phyloP scores from a whole-genome alignment of 2,329 filamentous ascomycete genomes.

The Epichloe hybrida region DNA sequence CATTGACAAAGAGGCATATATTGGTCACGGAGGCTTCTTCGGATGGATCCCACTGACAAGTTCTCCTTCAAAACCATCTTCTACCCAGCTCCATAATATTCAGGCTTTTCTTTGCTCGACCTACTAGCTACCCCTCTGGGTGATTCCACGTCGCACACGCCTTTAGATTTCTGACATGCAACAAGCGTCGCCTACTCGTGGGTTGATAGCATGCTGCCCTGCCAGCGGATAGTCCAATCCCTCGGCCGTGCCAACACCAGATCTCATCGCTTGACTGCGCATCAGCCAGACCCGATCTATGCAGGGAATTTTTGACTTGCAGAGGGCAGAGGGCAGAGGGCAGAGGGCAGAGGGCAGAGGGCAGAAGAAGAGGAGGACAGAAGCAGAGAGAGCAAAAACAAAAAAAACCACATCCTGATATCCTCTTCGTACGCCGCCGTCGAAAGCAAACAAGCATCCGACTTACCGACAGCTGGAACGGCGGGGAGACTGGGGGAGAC shows the following conservation, averaged over 20 bases:
- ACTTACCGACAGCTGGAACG: neutral
- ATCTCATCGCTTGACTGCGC: no score
- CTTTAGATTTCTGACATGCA: neutral
- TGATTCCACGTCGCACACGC: no score
- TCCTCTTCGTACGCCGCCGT: no score
- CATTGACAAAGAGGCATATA: neutral
- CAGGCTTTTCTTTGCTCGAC: no score
- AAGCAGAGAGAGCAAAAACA: no score
- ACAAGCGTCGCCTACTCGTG: neutral
- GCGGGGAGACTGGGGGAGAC: neutral
- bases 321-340: neutral
- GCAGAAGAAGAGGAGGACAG: no score
- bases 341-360: no score
- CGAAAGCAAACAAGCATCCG: no score
- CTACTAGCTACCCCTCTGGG: no score
- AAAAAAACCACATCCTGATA: no score
- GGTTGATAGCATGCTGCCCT: neutral
- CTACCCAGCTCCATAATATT: no score
- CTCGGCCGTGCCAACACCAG: neutral
- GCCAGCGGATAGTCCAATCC: neutral
- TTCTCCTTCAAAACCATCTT: neutral
- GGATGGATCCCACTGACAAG: neutral
- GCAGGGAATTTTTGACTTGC: neutral
- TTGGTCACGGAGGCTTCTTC: neutral
- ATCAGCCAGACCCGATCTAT: no score